Conservation (phyloP, 1,284 basidiomycete species). For the Pseudozyma flocculosa region DNA sequence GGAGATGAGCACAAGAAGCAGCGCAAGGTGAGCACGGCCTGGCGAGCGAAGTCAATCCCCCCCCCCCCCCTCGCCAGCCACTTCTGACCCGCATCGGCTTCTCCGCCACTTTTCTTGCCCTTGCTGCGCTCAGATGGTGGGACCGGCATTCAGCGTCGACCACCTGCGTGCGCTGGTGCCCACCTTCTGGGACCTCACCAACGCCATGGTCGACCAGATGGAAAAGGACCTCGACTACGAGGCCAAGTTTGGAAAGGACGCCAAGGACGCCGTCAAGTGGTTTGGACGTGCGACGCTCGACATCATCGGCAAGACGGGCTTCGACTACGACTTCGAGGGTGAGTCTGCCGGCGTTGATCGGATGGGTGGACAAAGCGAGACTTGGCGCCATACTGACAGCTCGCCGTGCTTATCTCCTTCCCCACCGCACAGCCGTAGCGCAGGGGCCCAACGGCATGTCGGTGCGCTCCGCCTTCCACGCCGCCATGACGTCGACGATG, state of each 20-base stretch:
- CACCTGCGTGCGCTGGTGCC: constrained; percentile 32
- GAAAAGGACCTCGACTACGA: constrained; percentile 1
- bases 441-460: constrained; percentile 34
- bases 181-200: constrained; percentile 29
- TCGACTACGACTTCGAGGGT: constrained; percentile 43
- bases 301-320: constrained; percentile 55
- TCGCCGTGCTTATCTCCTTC: too few species aligned
- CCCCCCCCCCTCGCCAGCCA: too few species aligned
- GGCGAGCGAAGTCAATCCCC: too few species aligned
- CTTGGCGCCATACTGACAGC: too few species aligned
- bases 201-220: constrained; percentile 37
- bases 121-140: constrained; percentile 39
- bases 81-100: not conserved
- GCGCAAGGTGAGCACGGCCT: not conserved
- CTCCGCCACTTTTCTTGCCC: not conserved
- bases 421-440: constrained; percentile 26
- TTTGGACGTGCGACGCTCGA: constrained; percentile 44
- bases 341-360: constrained; percentile 17
- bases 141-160: constrained; percentile 40
- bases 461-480: constrained; percentile 28
- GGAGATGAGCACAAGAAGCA: constrained; percentile 23
- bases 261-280: constrained; percentile 38
- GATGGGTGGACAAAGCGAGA: constrained; percentile 12
- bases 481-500: constrained; percentile 38
- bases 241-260: constrained; percentile 1